A percentile compares a stretch with the other conserved stretches of the same genome.
These are phyloP conservation scores for Orbilia brochopaga DNA, from an alignment of 2,329 filamentous ascomycete genomes.

Conservation along the genomic window DNA sequence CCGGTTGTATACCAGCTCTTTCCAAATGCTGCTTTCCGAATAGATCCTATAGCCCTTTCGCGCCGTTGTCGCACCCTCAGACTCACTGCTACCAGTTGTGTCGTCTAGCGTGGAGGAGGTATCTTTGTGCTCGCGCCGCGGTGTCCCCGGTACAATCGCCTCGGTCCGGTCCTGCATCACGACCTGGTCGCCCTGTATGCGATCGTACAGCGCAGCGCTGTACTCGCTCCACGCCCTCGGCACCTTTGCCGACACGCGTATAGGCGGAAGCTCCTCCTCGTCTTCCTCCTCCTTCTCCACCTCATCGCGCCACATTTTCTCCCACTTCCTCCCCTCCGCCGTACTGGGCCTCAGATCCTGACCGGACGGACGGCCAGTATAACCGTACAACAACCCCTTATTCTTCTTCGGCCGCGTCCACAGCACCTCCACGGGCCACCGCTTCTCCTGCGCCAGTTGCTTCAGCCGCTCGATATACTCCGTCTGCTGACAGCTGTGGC, in stretches of 20 bases:
- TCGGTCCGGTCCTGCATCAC: slow-evolving; percentile 21
- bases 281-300: slow-evolving; percentile 2
- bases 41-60: slow-evolving; percentile 11
- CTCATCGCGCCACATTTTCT: slow-evolving; percentile 13
- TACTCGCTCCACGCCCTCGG: slow-evolving; percentile 34
- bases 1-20: slow-evolving; percentile 28
- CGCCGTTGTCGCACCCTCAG: not conserved
- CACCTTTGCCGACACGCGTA: slow-evolving; percentile 1
- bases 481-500: slow-evolving; percentile 34
- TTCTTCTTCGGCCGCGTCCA: slow-evolving; percentile 29
- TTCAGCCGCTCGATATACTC: slow-evolving; percentile 37
- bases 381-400: slow-evolving; percentile 35
- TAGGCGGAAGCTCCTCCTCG: not conserved
- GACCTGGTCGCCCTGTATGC: slow-evolving; percentile 9
- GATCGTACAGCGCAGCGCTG: slow-evolving; percentile 16
- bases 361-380: slow-evolving; percentile 17
- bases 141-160: not conserved
- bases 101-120: not conserved
- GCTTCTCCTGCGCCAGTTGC: slow-evolving; percentile 41
- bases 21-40: slow-evolving; percentile 22
- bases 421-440: slow-evolving; percentile 34
- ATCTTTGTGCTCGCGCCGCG: not conserved
- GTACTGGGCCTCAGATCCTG: slow-evolving; percentile 17
- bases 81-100: not conserved
- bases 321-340: slow-evolving; percentile 18